Conservation (phyloP, 2,329 filamentous ascomycete species). For the Rhinocladiella similis region DNA sequence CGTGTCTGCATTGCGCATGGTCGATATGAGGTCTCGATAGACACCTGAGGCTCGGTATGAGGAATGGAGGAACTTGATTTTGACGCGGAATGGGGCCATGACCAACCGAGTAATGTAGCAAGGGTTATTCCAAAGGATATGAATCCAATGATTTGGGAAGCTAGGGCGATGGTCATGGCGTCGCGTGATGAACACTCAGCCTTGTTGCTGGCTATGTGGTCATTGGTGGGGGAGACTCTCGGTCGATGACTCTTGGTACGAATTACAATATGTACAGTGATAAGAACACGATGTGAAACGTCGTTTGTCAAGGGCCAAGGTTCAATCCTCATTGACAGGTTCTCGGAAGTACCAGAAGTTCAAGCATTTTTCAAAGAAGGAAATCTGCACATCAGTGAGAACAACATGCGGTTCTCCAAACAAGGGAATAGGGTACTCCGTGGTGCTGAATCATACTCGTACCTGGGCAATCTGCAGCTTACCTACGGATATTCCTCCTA, state of each 20-base stretch:
- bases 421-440: no score
- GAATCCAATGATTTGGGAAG: slow-evolving; percentile 24
- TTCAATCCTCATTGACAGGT: no score
- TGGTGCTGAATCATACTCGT: no score
- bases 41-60: slow-evolving; percentile 14
- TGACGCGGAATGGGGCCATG: background rate
- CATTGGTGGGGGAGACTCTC: background rate
- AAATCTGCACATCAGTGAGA: no score
- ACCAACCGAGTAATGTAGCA: slow-evolving; percentile 25
- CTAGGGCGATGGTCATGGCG: slow-evolving; percentile 12
- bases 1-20: slow-evolving; percentile 20
- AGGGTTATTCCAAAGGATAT: slow-evolving; percentile 27
- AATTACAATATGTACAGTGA: no score
- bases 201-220: background rate
- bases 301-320: background rate
- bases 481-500: no score
- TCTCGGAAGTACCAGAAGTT: no score
- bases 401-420: no score
- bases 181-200: background rate
- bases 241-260: no score
- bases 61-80: background rate
- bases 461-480: no score
- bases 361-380: no score
- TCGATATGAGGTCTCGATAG: slow-evolving; percentile 24
- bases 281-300: no score